These are phyloP conservation scores for Fagopyrum tataricum DNA, from an alignment of 148 eudicot genomes.

Conservation along the genomic window DNA sequence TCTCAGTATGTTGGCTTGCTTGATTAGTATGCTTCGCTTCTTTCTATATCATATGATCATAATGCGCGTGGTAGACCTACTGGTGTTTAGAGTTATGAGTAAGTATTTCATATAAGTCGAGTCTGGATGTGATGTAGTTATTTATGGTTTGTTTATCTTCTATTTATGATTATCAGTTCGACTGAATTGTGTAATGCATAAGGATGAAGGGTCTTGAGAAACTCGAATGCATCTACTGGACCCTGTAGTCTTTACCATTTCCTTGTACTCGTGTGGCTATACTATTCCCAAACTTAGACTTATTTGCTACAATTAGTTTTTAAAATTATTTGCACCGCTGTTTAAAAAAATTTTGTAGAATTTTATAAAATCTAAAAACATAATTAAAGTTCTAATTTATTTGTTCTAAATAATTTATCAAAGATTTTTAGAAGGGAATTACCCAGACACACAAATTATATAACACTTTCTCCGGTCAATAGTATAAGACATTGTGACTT, in stretches of 20 bases:
- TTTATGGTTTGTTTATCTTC: background rate
- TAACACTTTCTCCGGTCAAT: no score
- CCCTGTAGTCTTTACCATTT: background rate
- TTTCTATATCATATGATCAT: no score
- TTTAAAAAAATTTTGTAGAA: no score
- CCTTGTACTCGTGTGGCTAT: background rate
- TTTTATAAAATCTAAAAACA: no score
- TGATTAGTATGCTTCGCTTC: background rate
- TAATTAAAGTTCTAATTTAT: no score
- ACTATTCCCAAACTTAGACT: no score
- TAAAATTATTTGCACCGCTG: no score
- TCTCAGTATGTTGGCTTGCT: background rate
- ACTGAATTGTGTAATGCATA: background rate
- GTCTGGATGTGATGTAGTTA: background rate
- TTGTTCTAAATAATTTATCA: no score
- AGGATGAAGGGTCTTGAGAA: background rate
- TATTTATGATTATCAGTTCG: background rate
- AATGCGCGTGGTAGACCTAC: background rate
- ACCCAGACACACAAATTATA: no score
- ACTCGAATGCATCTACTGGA: background rate
- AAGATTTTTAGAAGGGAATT: no score
- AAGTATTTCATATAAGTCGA: background rate
- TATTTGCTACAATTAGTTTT: no score
- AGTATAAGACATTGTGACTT: no score
- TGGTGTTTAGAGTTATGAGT: background rate